Base-by-base conservation (phyloP, 2,329 filamentous ascomycete species). In the Penicillium occitanis region DNA sequence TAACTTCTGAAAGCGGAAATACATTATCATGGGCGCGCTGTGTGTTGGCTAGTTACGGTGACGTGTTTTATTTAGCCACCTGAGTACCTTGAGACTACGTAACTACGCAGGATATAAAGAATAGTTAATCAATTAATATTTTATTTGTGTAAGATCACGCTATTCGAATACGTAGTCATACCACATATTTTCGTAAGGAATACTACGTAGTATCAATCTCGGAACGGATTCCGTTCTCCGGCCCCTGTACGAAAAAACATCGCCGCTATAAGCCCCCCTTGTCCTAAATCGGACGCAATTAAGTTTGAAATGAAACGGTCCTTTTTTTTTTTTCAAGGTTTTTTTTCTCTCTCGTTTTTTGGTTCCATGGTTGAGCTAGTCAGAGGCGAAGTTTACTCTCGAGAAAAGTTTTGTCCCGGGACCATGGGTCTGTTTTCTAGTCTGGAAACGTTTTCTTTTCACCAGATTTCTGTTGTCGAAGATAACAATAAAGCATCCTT, bases 1-100 rank as follows among this genome's bases (percentile, higher is more conserved):
- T 57, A 37, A 14, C 19, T 22, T 14, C 30, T 57, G 33, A 57
- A 57, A 57, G 33, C 53, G 53, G 53, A 57, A 40, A 57, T 57
- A 37, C 35, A 22, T 33, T 55, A 17, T 19, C 30, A 30, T 10
- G 10, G 22, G n/a, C 30, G 30, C 28, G 7, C 28, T 5, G 25
- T 30, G 28, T 53, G 25, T 33, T 35, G 53, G 30, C 19, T 19
- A 19, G 19, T 57, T n/a, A 25, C 5, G 50, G 53, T 57, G 53
- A 57, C 53, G 53, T 37, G 33, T 37, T 57, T 57, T 6, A 33
- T 13, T 40, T 57, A 8, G 51, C 10, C 25, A 51, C 22, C 28
- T 13, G 22, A 25, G 48, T 51, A 51, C 13, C 13, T 17, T 14
- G 22, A 28, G 22, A 51, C 44, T 19, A 11, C 44, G 3, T 44